Evolutionary conservation across 768 basidiomycete species (phyloP), one percentile per base, ranked within the genome.

Genomic region (Suillus subaureus): DNA sequence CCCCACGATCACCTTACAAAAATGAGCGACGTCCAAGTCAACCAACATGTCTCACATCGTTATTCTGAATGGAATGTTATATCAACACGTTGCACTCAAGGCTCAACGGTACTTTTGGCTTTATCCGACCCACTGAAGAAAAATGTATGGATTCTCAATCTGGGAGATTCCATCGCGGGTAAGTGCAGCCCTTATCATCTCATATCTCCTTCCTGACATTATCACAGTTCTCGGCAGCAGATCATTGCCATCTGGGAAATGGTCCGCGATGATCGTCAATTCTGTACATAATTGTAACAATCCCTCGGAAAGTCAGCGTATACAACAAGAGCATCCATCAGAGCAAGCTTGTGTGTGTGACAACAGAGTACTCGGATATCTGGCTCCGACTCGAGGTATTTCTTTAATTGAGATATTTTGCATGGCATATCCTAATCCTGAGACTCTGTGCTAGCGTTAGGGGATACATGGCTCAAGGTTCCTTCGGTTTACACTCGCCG

Each of bases 11-110:
- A 68, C 18, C 77, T 76, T 13, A 33, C 64, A 77, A 73, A 75
- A 42, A 69, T 84, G 66, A 79, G 76, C 35, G 76, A 82, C 60
- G 73, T 69, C 15, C 75, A 76, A 68, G 74, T 85, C 63, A 78
- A 80, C 68, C 70, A 80, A 11, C 74, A 81, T 26, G 76, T 85
- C 67, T 72, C 72, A 28, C 75, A 74, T 61, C 72, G 76, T 65
- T 74, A 77, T 60, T 73, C 73, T 37, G 73, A 78, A 37, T 83
- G 80, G 79, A 73, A 79, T 61, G 67, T 66, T 13, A 71, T 75
- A 49, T 75, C 75, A 63, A 60, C 77, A 54, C 74, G 72, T 3
- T 77, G 77, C 63, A 77, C 75, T 2, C 75, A 77, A 61, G 78
- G 78, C 60, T 63, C 71, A 58, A 78, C 78, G 35, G 72, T 74